A percentile compares a stretch with the other conserved stretches of the same genome.
phyloP scores from a whole-genome alignment of 768 basidiomycete genomes.

The Crucibulum laeve region DNA sequence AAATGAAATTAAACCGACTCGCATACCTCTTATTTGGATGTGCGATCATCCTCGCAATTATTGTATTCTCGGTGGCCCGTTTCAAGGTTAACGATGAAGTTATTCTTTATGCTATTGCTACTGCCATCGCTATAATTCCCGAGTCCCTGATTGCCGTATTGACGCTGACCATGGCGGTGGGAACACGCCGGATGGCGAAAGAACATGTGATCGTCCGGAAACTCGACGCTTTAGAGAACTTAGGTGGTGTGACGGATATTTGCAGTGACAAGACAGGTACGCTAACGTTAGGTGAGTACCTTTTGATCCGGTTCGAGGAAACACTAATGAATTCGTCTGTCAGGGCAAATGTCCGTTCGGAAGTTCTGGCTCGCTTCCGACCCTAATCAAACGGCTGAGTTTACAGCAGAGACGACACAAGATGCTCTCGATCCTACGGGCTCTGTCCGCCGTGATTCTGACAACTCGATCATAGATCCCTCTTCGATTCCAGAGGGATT shows the following conservation, averaged over 20 bases:
- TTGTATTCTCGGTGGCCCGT: conserved; percentile 30
- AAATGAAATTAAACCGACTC: conserved; percentile 30
- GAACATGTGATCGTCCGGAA: conserved; percentile 60
- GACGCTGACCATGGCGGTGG: conserved; percentile 56
- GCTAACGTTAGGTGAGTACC: conserved; percentile 31
- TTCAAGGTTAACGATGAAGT: conserved; percentile 28
- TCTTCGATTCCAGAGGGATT: conserved; percentile 15
- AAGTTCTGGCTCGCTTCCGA: conserved; percentile 33
- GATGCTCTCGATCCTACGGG: conserved; percentile 29
- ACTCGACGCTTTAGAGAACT: conserved; percentile 59
- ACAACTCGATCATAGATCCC: conserved; percentile 15
- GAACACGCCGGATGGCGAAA: conserved; percentile 48
- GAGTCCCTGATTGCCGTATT: conserved; percentile 43
- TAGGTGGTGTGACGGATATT: conserved; percentile 49
- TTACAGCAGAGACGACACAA: conserved; percentile 24
- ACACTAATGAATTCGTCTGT: neutral
- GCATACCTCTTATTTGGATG: conserved; percentile 31
- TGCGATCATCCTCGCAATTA: conserved; percentile 29
- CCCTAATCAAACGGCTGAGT: conserved; percentile 17
- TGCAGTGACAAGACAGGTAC: conserved; percentile 72
- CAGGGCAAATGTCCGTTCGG: conserved; percentile 36
- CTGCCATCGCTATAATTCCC: conserved; percentile 34
- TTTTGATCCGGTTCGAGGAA: neutral
- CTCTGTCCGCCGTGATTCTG: conserved; percentile 16
- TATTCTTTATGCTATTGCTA: conserved; percentile 31